A percentile compares a stretch with the other conserved stretches of the same genome.
Evolutionary conservation across 768 basidiomycete genomes (phyloP).

Genomic region (Mycena rosella): DNA sequence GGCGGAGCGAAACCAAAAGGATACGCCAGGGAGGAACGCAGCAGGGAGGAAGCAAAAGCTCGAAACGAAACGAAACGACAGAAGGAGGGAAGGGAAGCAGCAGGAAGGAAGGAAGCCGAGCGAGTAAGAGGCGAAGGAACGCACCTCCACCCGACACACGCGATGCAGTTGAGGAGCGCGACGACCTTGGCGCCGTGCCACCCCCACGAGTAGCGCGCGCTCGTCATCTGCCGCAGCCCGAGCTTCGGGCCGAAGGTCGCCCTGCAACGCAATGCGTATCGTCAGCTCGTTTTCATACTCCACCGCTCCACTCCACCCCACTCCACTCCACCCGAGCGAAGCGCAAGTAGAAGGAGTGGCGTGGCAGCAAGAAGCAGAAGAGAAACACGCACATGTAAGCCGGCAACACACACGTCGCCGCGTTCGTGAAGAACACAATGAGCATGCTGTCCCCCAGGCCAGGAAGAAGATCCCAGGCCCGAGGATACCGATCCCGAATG

Average conservation of each 20-base stretch:
- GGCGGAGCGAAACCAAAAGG: too few relatives aligned
- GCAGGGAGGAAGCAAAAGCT: too few relatives aligned
- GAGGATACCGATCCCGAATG: too few relatives aligned
- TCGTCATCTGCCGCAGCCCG: constrained; percentile 58
- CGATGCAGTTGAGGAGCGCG: constrained; percentile 53
- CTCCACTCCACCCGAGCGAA: too few relatives aligned
- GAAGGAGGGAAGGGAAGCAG: neutral
- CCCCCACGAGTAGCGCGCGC: constrained; percentile 57
- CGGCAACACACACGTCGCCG: constrained; percentile 46
- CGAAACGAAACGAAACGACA: too few relatives aligned
- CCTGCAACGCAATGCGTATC: constrained; percentile 15
- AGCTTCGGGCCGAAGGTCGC: constrained; percentile 52
- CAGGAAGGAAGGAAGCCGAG: neutral
- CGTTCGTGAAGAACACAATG: constrained; percentile 57
- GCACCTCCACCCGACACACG: constrained; percentile 56
- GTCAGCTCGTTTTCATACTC: too few relatives aligned
- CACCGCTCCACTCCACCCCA: too few relatives aligned
- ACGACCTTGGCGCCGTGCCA: constrained; percentile 37
- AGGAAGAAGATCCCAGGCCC: too few relatives aligned
- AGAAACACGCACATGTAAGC: constrained; percentile 35
- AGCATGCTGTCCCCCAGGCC: constrained; percentile 52
- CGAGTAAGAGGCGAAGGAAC: neutral
- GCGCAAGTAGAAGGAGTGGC: too few relatives aligned
- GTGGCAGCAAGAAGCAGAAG: neutral
- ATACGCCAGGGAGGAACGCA: too few relatives aligned